phyloP scores from a whole-genome alignment of 768 basidiomycete species.

The Tremella mesenterica region DNA sequence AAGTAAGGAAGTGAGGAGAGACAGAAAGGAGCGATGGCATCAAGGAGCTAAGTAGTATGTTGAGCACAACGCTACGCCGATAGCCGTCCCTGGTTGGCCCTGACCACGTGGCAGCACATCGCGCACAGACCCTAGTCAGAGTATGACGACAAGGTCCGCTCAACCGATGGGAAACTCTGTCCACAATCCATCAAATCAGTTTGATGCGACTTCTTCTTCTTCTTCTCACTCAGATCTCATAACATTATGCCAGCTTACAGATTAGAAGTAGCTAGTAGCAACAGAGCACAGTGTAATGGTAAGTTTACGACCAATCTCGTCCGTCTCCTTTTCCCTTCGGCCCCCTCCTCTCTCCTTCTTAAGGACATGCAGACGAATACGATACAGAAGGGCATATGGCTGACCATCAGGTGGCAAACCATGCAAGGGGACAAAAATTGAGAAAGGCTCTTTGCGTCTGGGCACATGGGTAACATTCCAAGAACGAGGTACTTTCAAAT shows the following conservation, averaged over 20 bases:
- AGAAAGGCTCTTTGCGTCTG: slow-evolving; percentile 63
- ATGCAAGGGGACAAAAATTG: slow-evolving; percentile 58
- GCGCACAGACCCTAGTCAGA: too few species aligned
- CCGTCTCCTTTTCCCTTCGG: too few species aligned
- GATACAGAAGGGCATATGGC: too few species aligned
- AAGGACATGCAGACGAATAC: neutral
- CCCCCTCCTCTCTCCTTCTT: neutral
- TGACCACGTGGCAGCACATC: too few species aligned
- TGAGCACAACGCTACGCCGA: too few species aligned
- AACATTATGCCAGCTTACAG: slow-evolving; percentile 23
- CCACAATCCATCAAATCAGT: too few species aligned
- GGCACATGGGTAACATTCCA: slow-evolving; percentile 66
- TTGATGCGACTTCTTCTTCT: slow-evolving; percentile 3
- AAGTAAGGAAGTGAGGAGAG: too few species aligned
- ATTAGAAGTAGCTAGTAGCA: slow-evolving; percentile 21
- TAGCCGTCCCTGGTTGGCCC: too few species aligned
- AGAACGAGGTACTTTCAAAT: slow-evolving; percentile 61
- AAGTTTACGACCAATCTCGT: neutral
- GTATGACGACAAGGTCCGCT: too few species aligned
- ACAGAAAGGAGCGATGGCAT: too few species aligned
- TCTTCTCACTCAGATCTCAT: neutral
- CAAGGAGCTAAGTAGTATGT: too few species aligned
- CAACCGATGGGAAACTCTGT: too few species aligned
- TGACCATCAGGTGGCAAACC: slow-evolving; percentile 22
- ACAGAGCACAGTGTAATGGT: slow-evolving; percentile 27